These are phyloP conservation scores for Ilyonectria mors-panacis DNA, from an alignment of 2,329 filamentous ascomycete species.

Conservation along the genomic window DNA sequence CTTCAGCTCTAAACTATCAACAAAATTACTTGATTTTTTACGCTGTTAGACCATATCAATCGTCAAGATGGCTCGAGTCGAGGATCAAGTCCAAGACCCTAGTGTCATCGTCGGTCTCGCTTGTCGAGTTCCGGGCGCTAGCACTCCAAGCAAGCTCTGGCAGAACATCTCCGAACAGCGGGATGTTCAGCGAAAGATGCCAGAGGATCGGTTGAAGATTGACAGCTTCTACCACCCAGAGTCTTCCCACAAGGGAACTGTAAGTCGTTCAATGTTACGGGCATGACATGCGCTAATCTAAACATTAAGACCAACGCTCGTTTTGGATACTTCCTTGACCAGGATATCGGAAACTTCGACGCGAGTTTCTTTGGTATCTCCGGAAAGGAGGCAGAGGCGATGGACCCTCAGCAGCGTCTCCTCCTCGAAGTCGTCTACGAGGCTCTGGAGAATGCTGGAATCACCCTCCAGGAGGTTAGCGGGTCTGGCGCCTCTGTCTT, in stretches of 20 bases:
- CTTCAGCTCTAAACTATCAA: not conserved
- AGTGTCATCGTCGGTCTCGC: slow-evolving; percentile 53
- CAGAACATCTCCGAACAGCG: slow-evolving; percentile 48
- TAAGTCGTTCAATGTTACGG: not conserved
- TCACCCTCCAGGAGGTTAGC: slow-evolving; percentile 46
- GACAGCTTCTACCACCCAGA: slow-evolving; percentile 56
- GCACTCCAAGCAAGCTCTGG: slow-evolving; percentile 49
- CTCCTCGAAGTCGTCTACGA: slow-evolving; percentile 51
- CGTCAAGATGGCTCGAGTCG: slow-evolving; percentile 34
- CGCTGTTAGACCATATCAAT: not conserved
- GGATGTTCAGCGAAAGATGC: slow-evolving; percentile 55
- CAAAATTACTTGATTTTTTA: not conserved
- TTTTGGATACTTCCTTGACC: slow-evolving; percentile 48
- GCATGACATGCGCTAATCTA: not conserved
- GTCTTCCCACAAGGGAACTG: slow-evolving; percentile 40
- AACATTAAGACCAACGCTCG: slow-evolving; percentile 33
- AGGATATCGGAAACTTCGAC: slow-evolving; percentile 53
- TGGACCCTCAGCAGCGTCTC: slow-evolving; percentile 56
- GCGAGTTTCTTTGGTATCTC: slow-evolving; percentile 58
- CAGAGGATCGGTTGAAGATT: slow-evolving; percentile 63
- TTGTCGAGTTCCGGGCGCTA: slow-evolving; percentile 43
- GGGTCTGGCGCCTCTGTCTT: slow-evolving; percentile 49
- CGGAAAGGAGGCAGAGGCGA: slow-evolving; percentile 54
- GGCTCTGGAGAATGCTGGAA: slow-evolving; percentile 50
- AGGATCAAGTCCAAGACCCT: slow-evolving; percentile 48